Evolutionary conservation across 2,329 filamentous ascomycete genomes (phyloP).

Genomic region (Fusarium lateritium): DNA sequence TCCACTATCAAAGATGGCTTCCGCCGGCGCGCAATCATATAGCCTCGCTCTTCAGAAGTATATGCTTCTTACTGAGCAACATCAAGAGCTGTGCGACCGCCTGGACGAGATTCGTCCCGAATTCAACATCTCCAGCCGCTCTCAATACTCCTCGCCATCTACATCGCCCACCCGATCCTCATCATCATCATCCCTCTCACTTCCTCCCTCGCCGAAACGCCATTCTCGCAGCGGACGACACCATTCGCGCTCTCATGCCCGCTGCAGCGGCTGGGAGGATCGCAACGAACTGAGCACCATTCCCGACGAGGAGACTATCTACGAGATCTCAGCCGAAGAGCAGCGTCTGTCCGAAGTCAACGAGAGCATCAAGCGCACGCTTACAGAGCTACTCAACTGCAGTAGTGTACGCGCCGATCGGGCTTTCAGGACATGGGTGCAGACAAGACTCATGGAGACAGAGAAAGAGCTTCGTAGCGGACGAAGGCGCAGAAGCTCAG

Average conservation of each 20-base stretch:
- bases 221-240: slow-evolving; percentile 54
- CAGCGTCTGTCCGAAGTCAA: slow-evolving; percentile 69
- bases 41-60: slow-evolving; percentile 69
- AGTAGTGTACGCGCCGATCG: slow-evolving; percentile 66
- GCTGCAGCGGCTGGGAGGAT: slow-evolving; percentile 55
- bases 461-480: slow-evolving; percentile 71
- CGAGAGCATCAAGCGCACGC: slow-evolving; percentile 72
- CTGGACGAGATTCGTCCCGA: slow-evolving; percentile 66
- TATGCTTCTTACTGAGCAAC: slow-evolving; percentile 67
- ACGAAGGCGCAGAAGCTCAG: slow-evolving; percentile 63
- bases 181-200: slow-evolving; percentile 61
- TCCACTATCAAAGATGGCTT: slow-evolving; percentile 49
- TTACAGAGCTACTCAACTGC: slow-evolving; percentile 75
- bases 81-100: slow-evolving; percentile 66
- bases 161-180: slow-evolving; percentile 72
- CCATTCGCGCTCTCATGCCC: slow-evolving; percentile 48
- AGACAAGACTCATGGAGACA: slow-evolving; percentile 71
- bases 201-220: slow-evolving; percentile 63
- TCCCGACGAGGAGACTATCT: slow-evolving; percentile 63
- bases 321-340: slow-evolving; percentile 67
- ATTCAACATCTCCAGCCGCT: slow-evolving; percentile 52
- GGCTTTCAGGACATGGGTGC: slow-evolving; percentile 70
- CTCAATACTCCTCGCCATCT: slow-evolving; percentile 66
- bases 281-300: slow-evolving; percentile 57
- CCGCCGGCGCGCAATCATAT: slow-evolving; percentile 52